Evolutionary conservation across 75 land plant species (phyloP), one percentile per base, ranked within the genome.

Genomic region (Sequoiadendron giganteum): DNA sequence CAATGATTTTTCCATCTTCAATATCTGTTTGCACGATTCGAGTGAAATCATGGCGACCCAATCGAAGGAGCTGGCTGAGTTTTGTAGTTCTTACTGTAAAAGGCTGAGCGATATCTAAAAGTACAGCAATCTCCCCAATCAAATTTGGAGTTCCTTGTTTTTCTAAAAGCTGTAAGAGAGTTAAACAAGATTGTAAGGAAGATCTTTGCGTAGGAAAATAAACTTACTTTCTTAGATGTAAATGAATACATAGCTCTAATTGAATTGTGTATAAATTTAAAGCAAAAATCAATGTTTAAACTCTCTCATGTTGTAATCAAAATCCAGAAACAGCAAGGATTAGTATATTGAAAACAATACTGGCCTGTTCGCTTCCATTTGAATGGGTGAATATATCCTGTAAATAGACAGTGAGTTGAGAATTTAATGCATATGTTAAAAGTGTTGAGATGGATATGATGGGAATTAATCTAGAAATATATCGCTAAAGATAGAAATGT

Each of bases 101-200:
- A 54, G 96, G 96, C 85, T 95, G 95, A 48, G 96, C 95, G 70
- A 92, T 91, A 72, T 93, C 88, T 83, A 93, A 90, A 55, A 95
- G 82, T 13, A 92, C 96, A 21, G 90, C 96, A 87, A 94, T 90
- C 85, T 95, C 96, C 52, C 96, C 96, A 78, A 89, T 88, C 89
- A 93, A 86, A 49, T 93, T 90, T 38, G 90, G 87, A 39, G 93
- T 79, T 89, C 87, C 91, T 65, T 87, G 58, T 72, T 86, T 91
- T 90, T 88, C 49, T 58, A 90, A 21, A 88, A 78, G 14, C 94
- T 94, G 91, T 39, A 89, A 40, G 28, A 81, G 10, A 55, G 2
- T 48, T 34, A 13, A 13, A 21, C 25, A 47, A 78, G 3, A 16
- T 38, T 2, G 13, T 38, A 7, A 48, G 8, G 52, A 0, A 48